Evolutionary conservation across 306 rosid species (phyloP).

Genomic region (Malus sieversii): DNA sequence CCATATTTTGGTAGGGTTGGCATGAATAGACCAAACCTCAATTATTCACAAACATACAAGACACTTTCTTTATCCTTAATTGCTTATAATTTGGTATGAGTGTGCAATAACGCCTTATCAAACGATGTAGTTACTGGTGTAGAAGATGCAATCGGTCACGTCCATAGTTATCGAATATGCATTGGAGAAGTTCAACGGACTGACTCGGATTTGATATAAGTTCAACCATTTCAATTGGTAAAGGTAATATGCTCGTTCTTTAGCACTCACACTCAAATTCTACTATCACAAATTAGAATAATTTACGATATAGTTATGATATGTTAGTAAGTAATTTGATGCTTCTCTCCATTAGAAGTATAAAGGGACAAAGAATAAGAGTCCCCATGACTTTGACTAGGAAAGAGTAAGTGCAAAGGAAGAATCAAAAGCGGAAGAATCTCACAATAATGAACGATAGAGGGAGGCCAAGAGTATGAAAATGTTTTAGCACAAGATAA

Average conservation of each 20-base stretch:
- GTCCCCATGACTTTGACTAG: constrained; percentile 6
- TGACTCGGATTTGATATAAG: neutral
- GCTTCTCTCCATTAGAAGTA: neutral
- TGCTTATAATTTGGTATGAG: neutral
- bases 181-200: neutral
- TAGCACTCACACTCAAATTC: neutral
- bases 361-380: neutral
- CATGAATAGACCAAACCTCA: neutral
- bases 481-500: neutral
- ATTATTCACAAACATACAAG: neutral
- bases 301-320: neutral
- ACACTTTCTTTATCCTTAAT: neutral
- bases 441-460: constrained; percentile 11
- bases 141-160: neutral
- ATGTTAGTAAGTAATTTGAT: neutral
- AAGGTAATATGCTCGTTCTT: no score
- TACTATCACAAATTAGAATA: no score
- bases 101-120: neutral
- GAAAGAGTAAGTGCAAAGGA: neutral
- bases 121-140: neutral
- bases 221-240: no score
- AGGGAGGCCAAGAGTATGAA: neutral
- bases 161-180: neutral
- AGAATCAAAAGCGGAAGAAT: neutral
- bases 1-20: neutral